phyloP scores from a whole-genome alignment of 805 yeast species.

The Sporopachydermia quercuum region DNA sequence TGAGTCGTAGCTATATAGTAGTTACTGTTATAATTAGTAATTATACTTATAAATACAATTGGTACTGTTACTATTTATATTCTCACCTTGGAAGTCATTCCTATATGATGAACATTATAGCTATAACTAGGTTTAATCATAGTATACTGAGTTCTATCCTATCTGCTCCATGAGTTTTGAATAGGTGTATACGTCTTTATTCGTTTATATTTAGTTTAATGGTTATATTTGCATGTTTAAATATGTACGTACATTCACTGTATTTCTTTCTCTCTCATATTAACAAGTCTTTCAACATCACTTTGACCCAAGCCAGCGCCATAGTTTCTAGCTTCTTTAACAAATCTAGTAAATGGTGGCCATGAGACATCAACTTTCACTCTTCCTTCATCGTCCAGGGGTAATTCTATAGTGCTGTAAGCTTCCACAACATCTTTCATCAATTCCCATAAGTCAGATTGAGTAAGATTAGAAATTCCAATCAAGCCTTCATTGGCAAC shows the following conservation, averaged over 20 bases:
- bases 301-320: not conserved
- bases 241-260: not conserved
- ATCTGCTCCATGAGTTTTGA: no score
- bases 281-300: not conserved
- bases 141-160: no score
- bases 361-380: conserved; percentile 5
- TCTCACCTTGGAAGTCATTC: no score
- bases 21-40: no score
- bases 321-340: not conserved
- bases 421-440: not conserved
- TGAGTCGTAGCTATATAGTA: no score
- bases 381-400: conserved; percentile 18
- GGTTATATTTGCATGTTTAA: not conserved
- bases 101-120: no score
- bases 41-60: no score
- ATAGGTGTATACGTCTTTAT: not conserved
- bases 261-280: not conserved
- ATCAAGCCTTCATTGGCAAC: not conserved
- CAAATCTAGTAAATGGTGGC: not conserved
- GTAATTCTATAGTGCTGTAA: not conserved
- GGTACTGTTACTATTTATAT: no score
- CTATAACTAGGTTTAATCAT: no score
- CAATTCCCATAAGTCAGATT: not conserved
- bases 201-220: not conserved
- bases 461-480: not conserved